Evolutionary conservation across 148 eudicot species (phyloP).

Genomic region (Camellia lanceoleosa): DNA sequence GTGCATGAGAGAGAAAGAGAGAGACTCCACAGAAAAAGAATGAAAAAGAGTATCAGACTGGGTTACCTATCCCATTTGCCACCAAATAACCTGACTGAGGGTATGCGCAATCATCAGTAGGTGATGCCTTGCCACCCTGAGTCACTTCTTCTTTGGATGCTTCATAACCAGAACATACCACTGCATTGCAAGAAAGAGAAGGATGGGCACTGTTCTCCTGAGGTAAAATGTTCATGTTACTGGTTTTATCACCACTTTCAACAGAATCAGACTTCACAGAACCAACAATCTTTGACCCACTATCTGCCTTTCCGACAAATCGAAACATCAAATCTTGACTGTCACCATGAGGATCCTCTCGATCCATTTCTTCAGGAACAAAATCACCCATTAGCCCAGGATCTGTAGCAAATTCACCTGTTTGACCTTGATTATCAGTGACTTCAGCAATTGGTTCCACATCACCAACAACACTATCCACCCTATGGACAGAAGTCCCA

Average conservation of each 20-base stretch:
- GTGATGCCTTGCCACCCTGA: constrained; percentile 70
- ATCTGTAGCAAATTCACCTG: constrained; percentile 76
- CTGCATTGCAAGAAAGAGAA: constrained; percentile 95
- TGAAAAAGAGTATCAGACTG: neutral
- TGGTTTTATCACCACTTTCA: constrained; percentile 91
- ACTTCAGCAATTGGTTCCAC: constrained; percentile 87
- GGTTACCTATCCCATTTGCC: constrained; percentile 65
- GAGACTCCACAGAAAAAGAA: neutral
- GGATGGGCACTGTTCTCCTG: constrained; percentile 74
- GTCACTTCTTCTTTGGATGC: constrained; percentile 94
- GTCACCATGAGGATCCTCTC: constrained; percentile 92
- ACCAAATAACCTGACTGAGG: constrained; percentile 56
- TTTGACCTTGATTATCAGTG: constrained; percentile 92
- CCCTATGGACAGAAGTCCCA: constrained; percentile 78
- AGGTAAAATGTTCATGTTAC: constrained; percentile 54
- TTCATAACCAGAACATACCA: constrained; percentile 84
- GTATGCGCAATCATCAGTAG: constrained; percentile 59
- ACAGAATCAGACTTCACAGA: constrained; percentile 86
- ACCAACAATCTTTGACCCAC: constrained; percentile 90
- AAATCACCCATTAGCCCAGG: constrained; percentile 70
- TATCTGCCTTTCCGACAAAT: constrained; percentile 79
- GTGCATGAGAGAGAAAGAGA: neutral
- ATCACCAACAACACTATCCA: constrained; percentile 90
- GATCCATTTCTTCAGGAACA: constrained; percentile 72
- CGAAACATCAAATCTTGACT: constrained; percentile 84